A percentile compares a stretch with the other conserved stretches of the same genome.
Evolutionary conservation across 331 rosid genomes (phyloP).

Genomic region (Phaseolus coccineus): DNA sequence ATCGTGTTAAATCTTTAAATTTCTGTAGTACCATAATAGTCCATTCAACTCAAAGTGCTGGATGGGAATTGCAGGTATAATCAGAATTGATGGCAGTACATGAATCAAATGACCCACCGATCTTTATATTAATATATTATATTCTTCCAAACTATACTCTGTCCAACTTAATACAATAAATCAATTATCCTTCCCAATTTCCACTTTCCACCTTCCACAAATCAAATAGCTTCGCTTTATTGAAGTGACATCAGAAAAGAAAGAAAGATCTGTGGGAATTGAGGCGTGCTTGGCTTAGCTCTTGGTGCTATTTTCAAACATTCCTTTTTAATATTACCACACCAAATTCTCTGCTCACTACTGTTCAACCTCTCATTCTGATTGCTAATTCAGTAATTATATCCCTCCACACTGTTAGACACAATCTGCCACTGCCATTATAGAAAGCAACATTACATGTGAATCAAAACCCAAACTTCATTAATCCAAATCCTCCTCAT

Average conservation of each 20-base stretch:
- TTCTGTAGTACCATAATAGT: constrained; percentile 17
- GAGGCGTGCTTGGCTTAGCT: constrained; percentile 22
- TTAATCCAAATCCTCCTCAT: constrained; percentile 47
- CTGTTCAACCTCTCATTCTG: constrained; percentile 1
- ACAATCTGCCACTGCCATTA: constrained; percentile 48
- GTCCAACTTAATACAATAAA: neutral
- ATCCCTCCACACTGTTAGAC: constrained; percentile 1
- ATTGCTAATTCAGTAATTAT: neutral
- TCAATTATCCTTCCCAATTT: constrained; percentile 12
- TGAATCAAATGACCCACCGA: constrained; percentile 20
- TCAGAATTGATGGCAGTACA: constrained; percentile 24
- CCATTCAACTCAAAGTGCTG: constrained; percentile 34
- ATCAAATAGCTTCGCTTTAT: neutral
- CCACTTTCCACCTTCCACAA: constrained; percentile 2
- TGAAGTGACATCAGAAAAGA: constrained; percentile 33
- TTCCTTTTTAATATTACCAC: neutral
- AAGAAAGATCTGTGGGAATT: neutral
- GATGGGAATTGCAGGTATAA: constrained; percentile 11
- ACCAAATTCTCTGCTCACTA: neutral
- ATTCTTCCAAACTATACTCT: neutral
- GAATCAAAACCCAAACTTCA: constrained; percentile 43
- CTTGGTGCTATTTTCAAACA: constrained; percentile 22
- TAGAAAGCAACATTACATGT: constrained; percentile 57
- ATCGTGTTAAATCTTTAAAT: constrained; percentile 38
- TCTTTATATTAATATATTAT: neutral